Percentiles rank a stretch among this genome's conserved stretches.
Evolutionary conservation across 805 yeast species (phyloP).

Genomic region (Zygoascus biomembranicola): DNA sequence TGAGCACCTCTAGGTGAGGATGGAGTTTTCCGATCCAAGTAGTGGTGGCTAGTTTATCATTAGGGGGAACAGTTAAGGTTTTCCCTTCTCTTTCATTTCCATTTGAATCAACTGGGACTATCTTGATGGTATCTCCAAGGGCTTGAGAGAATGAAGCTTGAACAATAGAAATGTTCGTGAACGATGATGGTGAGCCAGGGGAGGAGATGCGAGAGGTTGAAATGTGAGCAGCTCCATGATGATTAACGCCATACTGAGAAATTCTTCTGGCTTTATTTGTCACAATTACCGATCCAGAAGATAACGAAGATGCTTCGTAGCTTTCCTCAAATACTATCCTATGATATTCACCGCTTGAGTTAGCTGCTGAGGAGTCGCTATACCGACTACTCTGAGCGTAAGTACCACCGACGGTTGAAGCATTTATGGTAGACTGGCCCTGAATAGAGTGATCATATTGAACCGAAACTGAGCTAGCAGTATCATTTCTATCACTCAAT

Average conservation of each 20-base stretch:
- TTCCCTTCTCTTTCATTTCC: constrained; percentile 36
- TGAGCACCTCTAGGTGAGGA: constrained; percentile 33
- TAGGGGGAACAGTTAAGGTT: constrained; percentile 28
- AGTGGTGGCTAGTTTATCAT: constrained; percentile 32
- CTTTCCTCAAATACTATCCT: not conserved
- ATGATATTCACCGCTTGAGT: not conserved
- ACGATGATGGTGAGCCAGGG: constrained; percentile 9
- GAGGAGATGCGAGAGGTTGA: not conserved
- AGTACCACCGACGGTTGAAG: not conserved
- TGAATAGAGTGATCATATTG: not conserved
- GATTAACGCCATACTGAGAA: not conserved
- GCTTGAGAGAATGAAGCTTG: constrained; percentile 38
- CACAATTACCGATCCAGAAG: not conserved
- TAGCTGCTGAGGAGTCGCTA: not conserved
- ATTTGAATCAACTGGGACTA: constrained; percentile 29
- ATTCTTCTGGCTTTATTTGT: not conserved
- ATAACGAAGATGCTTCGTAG: not conserved
- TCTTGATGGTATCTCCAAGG: constrained; percentile 34
- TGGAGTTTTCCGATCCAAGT: constrained; percentile 35
- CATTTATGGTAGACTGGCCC: not conserved
- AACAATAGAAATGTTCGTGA: constrained; percentile 35
- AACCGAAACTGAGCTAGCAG: not conserved
- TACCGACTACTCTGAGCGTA: not conserved
- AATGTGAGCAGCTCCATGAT: not conserved
- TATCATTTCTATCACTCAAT: no score